Percentiles rank a stretch among this genome's conserved stretches.
Conservation (phyloP, 1,284 basidiomycete genomes). For the Anthracocystis panici-leucophaei region DNA sequence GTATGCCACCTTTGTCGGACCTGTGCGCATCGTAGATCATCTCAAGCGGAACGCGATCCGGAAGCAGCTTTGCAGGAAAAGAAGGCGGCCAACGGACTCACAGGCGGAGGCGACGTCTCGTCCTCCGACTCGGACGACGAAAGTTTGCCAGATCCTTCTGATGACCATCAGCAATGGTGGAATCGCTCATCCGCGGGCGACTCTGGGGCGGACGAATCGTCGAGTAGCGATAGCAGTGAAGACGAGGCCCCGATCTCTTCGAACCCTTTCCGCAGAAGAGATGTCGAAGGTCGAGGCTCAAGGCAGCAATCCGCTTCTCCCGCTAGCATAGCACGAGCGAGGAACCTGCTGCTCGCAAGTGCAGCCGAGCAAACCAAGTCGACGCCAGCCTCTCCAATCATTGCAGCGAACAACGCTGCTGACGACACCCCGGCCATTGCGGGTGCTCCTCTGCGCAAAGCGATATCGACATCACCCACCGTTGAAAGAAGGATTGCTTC, state of each 20-base stretch:
- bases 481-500: slow-evolving; percentile 33
- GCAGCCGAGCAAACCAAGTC: slow-evolving; percentile 12
- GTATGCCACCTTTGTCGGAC: slow-evolving; percentile 82
- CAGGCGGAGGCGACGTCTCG: slow-evolving; percentile 11
- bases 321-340: slow-evolving; percentile 2
- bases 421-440: slow-evolving; percentile 1
- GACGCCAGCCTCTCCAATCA: slow-evolving; percentile 25
- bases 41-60: slow-evolving; percentile 79
- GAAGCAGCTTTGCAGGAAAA: slow-evolving; percentile 72
- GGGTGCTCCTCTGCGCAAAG: slow-evolving; percentile 23
- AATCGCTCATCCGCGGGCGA: neutral
- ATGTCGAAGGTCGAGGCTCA: neutral
- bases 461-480: slow-evolving; percentile 29
- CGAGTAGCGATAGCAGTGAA: slow-evolving; percentile 20
- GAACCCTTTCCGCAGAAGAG: slow-evolving; percentile 24
- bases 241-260: neutral
- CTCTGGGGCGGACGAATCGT: slow-evolving; percentile 1
- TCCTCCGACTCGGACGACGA: slow-evolving; percentile 31
- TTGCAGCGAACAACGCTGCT: neutral
- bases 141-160: slow-evolving; percentile 47
- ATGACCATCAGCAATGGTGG: slow-evolving; percentile 51
- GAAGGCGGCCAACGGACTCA: slow-evolving; percentile 30
- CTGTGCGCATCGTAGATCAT: slow-evolving; percentile 82
- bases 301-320: slow-evolving; percentile 2
- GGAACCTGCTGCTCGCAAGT: neutral